Conservation (phyloP, 345 rosid genomes). For the Citrus unshiu region DNA sequence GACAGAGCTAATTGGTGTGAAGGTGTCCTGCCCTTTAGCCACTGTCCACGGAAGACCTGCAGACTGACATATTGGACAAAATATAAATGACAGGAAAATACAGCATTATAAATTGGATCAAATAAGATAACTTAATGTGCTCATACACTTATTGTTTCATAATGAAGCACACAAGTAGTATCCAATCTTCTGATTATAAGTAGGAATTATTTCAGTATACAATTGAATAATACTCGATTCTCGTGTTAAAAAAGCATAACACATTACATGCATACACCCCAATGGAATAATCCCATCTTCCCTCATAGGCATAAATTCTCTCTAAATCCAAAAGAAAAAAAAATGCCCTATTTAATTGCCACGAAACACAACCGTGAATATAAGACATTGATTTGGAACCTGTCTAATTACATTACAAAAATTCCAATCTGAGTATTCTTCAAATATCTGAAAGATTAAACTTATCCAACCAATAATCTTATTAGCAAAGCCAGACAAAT, state of each 20-base stretch:
- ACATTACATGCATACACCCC: neutral
- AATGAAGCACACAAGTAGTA: neutral
- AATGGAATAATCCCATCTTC: neutral
- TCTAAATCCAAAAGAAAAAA: neutral
- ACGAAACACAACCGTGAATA: neutral
- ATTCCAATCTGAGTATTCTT: neutral
- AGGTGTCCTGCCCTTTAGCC: conserved; percentile 92
- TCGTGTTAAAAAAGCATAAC: neutral
- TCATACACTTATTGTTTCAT: neutral
- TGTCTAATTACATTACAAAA: neutral
- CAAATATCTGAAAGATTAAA: no score
- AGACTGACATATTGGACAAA: conserved; percentile 42
- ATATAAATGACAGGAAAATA: neutral
- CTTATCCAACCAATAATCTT: neutral
- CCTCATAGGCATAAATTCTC: neutral
- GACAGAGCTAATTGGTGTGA: conserved; percentile 85
- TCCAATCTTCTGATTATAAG: neutral
- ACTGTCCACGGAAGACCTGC: conserved; percentile 95
- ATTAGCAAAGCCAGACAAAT: neutral
- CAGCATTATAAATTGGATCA: no score
- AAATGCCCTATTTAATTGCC: neutral
- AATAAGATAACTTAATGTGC: no score
- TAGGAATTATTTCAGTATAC: neutral
- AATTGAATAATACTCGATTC: neutral
- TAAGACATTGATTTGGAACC: neutral